These are phyloP conservation scores for Leptographium wingfieldii DNA, from an alignment of 2,329 filamentous ascomycete species.

Conservation along the genomic window DNA sequence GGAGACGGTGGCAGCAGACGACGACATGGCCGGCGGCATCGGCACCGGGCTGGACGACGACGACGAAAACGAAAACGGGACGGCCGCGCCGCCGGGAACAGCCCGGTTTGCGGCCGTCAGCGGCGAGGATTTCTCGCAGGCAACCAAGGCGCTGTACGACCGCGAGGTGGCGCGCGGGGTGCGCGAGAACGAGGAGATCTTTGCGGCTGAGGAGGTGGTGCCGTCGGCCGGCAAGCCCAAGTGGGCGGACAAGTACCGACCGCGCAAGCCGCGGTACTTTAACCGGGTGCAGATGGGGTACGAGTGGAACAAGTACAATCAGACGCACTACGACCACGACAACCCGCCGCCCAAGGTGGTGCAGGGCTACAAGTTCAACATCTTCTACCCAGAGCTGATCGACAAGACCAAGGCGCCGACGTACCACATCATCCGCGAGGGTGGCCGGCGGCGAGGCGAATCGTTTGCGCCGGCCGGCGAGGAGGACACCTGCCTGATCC, in stretches of 20 bases:
- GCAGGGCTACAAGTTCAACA: conserved; percentile 98
- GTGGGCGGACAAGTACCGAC: conserved; percentile 76
- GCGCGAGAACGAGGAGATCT: conserved; percentile 90
- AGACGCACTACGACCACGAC: conserved; percentile 97
- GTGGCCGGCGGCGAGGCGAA: conserved; percentile 78
- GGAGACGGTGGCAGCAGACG: background rate
- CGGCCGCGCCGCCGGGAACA: background rate
- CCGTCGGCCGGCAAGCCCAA: conserved; percentile 50
- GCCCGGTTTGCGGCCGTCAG: conserved; percentile 27
- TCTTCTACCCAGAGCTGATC: conserved; percentile 95
- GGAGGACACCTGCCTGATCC: conserved; percentile 92
- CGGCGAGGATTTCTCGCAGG: conserved; percentile 73
- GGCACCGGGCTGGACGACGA: background rate
- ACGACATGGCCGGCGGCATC: background rate
- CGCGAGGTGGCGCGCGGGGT: conserved; percentile 85
- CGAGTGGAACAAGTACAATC: conserved; percentile 99
- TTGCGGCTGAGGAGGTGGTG: conserved; percentile 77
- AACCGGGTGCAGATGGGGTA: conserved; percentile 98
- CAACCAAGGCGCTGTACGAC: conserved; percentile 81
- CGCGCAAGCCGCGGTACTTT: conserved; percentile 91
- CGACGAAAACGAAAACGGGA: background rate
- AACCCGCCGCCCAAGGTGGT: conserved; percentile 97
- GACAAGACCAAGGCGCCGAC: conserved; percentile 91
- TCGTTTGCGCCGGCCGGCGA: conserved; percentile 89
- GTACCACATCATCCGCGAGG: conserved; percentile 88